phyloP scores from a whole-genome alignment of 345 rosid genomes.

The Populus deltoides region DNA sequence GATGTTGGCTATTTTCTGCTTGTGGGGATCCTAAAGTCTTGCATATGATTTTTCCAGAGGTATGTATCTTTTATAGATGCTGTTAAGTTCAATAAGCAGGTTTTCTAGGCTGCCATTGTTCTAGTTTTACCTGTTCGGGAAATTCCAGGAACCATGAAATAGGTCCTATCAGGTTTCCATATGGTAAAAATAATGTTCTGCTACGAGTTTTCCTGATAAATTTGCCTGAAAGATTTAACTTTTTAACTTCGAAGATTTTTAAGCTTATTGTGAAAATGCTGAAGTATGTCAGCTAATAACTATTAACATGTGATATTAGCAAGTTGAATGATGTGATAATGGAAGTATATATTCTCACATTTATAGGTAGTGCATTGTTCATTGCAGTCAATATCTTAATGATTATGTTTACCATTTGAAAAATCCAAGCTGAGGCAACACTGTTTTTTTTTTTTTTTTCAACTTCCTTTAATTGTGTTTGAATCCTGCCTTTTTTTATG shows the following conservation, averaged over 20 bases:
- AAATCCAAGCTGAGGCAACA: background rate
- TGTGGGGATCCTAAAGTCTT: background rate
- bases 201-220: background rate
- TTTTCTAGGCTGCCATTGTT: background rate
- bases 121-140: background rate
- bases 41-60: conserved; percentile 5
- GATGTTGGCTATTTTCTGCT: background rate
- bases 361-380: too few relatives aligned
- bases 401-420: background rate
- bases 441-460: background rate
- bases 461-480: background rate
- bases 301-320: background rate
- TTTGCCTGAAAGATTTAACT: background rate
- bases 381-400: background rate
- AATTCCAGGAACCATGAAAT: too few relatives aligned
- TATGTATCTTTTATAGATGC: background rate
- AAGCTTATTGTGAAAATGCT: background rate
- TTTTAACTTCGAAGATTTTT: background rate
- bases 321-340: background rate
- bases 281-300: too few relatives aligned
- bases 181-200: background rate
- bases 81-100: background rate
- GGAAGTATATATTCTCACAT: too few relatives aligned
- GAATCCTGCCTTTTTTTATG: background rate
- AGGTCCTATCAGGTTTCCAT: background rate